Percentiles rank a stretch among this genome's conserved stretches.
Conservation (phyloP, 768 basidiomycete species). For the Serendipita sp. region DNA sequence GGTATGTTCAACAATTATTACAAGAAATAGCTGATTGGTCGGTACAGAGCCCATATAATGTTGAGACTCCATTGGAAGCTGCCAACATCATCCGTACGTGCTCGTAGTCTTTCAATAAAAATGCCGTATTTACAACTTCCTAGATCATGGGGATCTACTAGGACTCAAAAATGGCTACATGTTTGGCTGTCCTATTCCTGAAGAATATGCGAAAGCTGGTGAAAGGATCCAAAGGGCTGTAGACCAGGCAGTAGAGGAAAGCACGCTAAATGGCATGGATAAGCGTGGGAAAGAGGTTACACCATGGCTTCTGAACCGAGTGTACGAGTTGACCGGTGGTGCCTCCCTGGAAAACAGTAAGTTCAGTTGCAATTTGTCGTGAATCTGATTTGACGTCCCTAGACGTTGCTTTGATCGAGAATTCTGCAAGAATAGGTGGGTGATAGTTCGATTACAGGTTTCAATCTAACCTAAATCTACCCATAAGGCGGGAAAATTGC, state of each 20-base stretch:
- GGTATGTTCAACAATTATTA: slow-evolving; percentile 23
- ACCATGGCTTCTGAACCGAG: slow-evolving; percentile 79
- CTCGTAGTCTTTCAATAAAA: slow-evolving; percentile 2
- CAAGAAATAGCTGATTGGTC: background rate
- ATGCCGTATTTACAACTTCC: background rate
- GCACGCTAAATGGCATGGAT: slow-evolving; percentile 63
- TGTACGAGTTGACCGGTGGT: slow-evolving; percentile 65
- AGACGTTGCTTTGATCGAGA: slow-evolving; percentile 82
- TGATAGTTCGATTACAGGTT: slow-evolving; percentile 2
- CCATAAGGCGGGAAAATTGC: slow-evolving; percentile 60
- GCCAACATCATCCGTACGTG: slow-evolving; percentile 54
- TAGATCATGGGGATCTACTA: slow-evolving; percentile 57
- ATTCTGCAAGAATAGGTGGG: slow-evolving; percentile 71
- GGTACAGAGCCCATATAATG: slow-evolving; percentile 61
- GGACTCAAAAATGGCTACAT: slow-evolving; percentile 62
- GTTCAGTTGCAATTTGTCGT: slow-evolving; percentile 15
- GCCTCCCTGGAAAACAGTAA: slow-evolving; percentile 55
- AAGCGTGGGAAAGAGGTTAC: slow-evolving; percentile 80
- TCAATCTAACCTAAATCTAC: background rate
- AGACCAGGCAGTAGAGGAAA: slow-evolving; percentile 71
- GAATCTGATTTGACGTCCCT: background rate
- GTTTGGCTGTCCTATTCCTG: slow-evolving; percentile 83
- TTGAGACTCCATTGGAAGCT: slow-evolving; percentile 44
- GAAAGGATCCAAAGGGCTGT: slow-evolving; percentile 56
- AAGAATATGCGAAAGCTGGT: slow-evolving; percentile 51